A percentile compares a stretch with the other conserved stretches of the same genome.
These are phyloP conservation scores for Nyssa sinensis DNA, from an alignment of 148 eudicot genomes.

Conservation along the genomic window DNA sequence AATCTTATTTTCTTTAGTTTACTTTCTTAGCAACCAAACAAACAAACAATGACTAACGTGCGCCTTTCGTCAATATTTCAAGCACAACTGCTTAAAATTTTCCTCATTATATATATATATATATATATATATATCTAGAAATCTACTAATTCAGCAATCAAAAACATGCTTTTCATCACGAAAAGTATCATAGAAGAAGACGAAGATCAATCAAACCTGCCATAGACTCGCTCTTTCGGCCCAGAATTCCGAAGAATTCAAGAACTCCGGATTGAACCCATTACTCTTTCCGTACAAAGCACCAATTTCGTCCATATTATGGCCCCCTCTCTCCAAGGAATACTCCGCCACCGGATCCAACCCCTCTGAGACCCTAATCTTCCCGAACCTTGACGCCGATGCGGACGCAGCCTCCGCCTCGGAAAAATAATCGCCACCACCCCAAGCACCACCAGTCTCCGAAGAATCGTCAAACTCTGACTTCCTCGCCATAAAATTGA, in stretches of 20 bases:
- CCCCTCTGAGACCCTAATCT: conserved; percentile 37
- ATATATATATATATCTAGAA: no score
- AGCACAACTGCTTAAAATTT: no score
- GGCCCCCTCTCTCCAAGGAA: conserved; percentile 22
- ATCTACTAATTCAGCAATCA: not conserved
- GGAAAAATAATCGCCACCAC: conserved; percentile 26
- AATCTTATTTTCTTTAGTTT: no score
- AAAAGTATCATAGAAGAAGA: not conserved
- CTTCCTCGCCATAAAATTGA: conserved; percentile 62
- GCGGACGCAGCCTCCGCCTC: conserved; percentile 23
- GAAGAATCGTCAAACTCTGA: conserved; percentile 21
- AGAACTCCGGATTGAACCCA: conserved; percentile 40
- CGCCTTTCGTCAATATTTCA: no score
- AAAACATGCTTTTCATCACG: not conserved
- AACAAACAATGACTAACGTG: no score
- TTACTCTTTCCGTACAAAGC: conserved; percentile 29
- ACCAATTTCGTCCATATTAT: conserved; percentile 30
- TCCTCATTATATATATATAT: no score
- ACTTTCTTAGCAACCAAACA: conserved; percentile 17
- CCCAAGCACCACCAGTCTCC: conserved; percentile 14
- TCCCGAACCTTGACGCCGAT: no score
- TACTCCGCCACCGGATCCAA: conserved; percentile 19
- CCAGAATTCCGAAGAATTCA: conserved; percentile 66
- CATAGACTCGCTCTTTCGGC: conserved; percentile 54
- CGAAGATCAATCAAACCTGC: conserved; percentile 48